phyloP scores from a whole-genome alignment of 2,329 filamentous ascomycete species.

The Nothopassalora personata region DNA sequence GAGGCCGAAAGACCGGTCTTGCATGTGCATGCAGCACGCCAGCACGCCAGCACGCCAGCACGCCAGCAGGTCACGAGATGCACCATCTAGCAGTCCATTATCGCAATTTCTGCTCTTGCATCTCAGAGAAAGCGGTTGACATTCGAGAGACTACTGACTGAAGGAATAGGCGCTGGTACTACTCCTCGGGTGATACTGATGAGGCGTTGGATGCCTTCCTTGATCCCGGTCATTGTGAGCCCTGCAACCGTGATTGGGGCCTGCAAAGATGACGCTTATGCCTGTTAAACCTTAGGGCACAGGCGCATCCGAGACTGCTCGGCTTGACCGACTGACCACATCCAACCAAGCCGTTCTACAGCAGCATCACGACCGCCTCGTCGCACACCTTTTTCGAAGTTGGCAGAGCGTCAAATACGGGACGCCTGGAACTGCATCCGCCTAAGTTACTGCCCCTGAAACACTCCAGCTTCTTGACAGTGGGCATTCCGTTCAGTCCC shows the following conservation, averaged over 20 bases:
- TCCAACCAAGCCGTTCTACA: constrained; percentile 14
- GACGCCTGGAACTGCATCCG: constrained; percentile 15
- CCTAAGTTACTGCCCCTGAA: constrained; percentile 18
- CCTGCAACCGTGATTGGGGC: constrained; percentile 9
- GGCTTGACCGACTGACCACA: constrained; percentile 5
- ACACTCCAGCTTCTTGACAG: constrained; percentile 14
- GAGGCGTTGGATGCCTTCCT: constrained; percentile 14
- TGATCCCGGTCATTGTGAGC: neutral
- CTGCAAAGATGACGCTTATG: constrained; percentile 9
- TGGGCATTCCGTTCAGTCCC: constrained; percentile 14
- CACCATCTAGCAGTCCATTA: neutral
- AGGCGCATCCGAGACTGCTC: constrained; percentile 2
- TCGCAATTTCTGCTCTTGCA: constrained; percentile 7
- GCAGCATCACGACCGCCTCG: constrained; percentile 6
- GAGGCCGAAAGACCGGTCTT: constrained; percentile 3
- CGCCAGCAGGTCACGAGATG: constrained; percentile 3
- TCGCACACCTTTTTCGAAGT: constrained; percentile 7
- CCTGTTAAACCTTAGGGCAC: constrained; percentile 1
- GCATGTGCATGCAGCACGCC: constrained; percentile 6
- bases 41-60: no score
- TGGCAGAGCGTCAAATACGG: constrained; percentile 14
- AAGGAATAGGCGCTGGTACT: constrained; percentile 19
- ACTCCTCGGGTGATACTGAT: constrained; percentile 5
- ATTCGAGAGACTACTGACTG: constrained; percentile 4
- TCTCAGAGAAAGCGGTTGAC: neutral